Evolutionary conservation across 2,329 filamentous ascomycete species (phyloP).

Genomic region (Gremmenia infestans): DNA sequence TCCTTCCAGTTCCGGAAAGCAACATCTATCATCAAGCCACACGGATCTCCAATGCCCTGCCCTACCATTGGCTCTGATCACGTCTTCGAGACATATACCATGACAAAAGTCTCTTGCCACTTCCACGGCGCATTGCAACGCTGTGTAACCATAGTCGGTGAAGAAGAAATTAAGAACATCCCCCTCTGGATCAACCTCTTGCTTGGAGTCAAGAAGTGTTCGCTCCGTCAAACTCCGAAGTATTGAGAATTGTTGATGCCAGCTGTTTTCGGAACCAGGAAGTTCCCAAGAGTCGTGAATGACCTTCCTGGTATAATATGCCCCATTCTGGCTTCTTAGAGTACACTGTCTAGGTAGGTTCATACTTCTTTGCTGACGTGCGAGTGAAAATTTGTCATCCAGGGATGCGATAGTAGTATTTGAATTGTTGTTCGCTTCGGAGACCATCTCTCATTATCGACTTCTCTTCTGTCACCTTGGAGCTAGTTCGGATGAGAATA

Average conservation of each 20-base stretch:
- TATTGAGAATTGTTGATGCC: neutral
- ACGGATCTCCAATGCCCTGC: neutral
- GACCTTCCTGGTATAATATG: too few species aligned
- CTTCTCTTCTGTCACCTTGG: too few species aligned
- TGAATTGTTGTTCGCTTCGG: too few species aligned
- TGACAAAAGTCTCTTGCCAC: neutral
- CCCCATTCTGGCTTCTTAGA: too few species aligned
- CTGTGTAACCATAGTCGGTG: neutral
- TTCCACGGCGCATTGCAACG: neutral
- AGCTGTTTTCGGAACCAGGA: neutral
- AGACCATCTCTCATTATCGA: too few species aligned
- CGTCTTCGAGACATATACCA: neutral
- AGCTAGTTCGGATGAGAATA: too few species aligned
- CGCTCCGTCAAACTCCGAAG: neutral
- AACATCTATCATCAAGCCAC: constrained; percentile 5
- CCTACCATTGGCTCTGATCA: neutral
- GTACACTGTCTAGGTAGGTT: too few species aligned
- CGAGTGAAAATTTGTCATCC: too few species aligned
- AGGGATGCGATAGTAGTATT: too few species aligned
- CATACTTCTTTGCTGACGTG: too few species aligned
- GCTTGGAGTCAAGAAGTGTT: neutral
- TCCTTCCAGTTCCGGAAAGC: neutral
- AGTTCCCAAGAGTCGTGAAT: too few species aligned
- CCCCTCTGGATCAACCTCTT: neutral
- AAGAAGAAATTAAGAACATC: neutral